These are phyloP conservation scores for Ochetophila trinervis DNA, from an alignment of 306 rosid genomes.

Conservation along the genomic window DNA sequence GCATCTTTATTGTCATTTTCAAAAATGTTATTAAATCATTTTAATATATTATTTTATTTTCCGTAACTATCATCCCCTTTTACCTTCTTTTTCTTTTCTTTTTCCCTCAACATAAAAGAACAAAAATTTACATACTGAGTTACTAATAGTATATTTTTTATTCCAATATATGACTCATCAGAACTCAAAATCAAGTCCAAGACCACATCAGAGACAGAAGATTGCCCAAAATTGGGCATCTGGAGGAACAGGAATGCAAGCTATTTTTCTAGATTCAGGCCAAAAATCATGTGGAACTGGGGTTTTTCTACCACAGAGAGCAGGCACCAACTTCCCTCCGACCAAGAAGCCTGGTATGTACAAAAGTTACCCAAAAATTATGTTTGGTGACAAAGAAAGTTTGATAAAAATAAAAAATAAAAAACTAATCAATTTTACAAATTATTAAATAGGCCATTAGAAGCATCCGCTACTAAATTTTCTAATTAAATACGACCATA, in stretches of 20 bases:
- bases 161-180: not conserved
- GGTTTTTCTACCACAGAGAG: conserved; percentile 71
- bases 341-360: conserved; percentile 55
- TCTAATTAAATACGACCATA: not conserved
- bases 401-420: too few species aligned
- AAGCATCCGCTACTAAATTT: not conserved
- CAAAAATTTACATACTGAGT: too few species aligned
- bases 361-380: too few species aligned
- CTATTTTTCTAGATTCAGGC: conserved; percentile 55
- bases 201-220: conserved; percentile 33
- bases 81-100: too few species aligned
- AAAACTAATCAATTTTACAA: too few species aligned
- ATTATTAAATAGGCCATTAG: too few species aligned
- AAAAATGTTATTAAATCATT: too few species aligned
- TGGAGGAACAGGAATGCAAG: conserved; percentile 77
- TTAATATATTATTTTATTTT: too few species aligned
- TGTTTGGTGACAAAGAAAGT: not conserved
- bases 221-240: conserved; percentile 25
- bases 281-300: conserved; percentile 69
- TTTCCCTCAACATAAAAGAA: too few species aligned
- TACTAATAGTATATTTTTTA: not conserved
- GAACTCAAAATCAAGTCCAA: conserved; percentile 30
- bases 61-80: too few species aligned
- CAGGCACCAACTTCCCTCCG: conserved; percentile 39
- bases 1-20: too few species aligned